A percentile compares a stretch with the other conserved stretches of the same genome.
phyloP scores from a whole-genome alignment of 2,329 filamentous ascomycete species.

The Aspergillus udagawae region DNA sequence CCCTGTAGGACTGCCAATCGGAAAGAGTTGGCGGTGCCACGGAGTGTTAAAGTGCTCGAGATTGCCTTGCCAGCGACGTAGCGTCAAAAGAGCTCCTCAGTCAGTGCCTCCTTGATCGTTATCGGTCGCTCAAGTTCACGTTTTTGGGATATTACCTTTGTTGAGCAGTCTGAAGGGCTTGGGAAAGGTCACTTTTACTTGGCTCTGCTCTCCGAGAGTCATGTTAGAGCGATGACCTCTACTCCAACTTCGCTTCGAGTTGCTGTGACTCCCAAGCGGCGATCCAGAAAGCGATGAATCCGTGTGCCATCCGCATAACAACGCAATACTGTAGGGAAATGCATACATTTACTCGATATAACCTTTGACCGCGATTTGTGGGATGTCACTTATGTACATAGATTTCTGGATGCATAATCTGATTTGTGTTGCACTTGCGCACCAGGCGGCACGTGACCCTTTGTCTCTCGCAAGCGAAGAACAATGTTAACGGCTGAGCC shows the following conservation, averaged over 20 bases:
- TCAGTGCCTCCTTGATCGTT: not conserved
- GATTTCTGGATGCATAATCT: not conserved
- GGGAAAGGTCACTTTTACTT: not conserved
- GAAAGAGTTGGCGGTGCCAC: not conserved
- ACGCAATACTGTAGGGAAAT: not conserved
- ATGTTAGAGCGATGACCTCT: not conserved
- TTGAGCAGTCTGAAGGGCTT: not conserved
- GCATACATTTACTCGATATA: not conserved
- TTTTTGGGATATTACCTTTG: not conserved
- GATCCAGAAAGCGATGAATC: not conserved
- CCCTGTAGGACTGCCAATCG: not conserved
- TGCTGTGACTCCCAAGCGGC: not conserved
- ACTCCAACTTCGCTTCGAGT: not conserved
- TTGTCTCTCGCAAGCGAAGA: slow-evolving; percentile 1
- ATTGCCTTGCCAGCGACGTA: not conserved
- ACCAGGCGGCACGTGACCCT: slow-evolving; percentile 3
- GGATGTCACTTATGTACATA: not conserved
- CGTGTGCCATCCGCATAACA: not conserved
- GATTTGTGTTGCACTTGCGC: slow-evolving; percentile 6
- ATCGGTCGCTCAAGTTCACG: not conserved
- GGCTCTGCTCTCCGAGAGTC: not conserved
- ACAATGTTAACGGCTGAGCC: slow-evolving; percentile 19
- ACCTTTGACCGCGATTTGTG: not conserved
- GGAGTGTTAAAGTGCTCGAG: not conserved
- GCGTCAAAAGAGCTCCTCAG: not conserved